Evolutionary conservation across 129 eudicot genomes (phyloP).

Genomic region (Helianthus tuberosus): DNA sequence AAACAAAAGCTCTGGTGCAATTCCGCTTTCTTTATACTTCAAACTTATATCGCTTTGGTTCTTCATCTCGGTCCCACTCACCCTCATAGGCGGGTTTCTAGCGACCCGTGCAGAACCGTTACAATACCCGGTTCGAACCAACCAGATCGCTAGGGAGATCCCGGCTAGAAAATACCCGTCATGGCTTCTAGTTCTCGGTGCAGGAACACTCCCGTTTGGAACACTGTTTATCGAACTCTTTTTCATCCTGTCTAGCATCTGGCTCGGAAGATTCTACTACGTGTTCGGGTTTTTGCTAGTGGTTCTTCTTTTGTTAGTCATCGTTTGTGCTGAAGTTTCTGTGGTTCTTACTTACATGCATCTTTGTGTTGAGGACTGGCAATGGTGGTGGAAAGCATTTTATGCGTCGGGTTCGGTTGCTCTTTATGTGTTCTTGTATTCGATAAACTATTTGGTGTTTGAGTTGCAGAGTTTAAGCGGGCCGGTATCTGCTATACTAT

Average conservation of each 20-base stretch:
- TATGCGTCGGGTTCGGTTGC: constrained; percentile 69
- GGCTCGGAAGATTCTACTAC: constrained; percentile 29
- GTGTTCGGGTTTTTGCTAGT: constrained; percentile 58
- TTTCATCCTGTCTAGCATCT: constrained; percentile 65
- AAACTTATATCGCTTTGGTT: constrained; percentile 61
- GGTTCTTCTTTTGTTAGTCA: constrained; percentile 49
- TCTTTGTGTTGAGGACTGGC: constrained; percentile 73
- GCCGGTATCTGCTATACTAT: constrained; percentile 53
- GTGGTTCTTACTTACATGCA: constrained; percentile 67
- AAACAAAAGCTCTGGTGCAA: constrained; percentile 67
- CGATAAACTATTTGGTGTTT: constrained; percentile 58
- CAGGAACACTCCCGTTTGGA: constrained; percentile 78
- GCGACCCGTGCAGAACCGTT: constrained; percentile 59
- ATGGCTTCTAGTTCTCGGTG: constrained; percentile 76
- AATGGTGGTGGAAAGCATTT: constrained; percentile 81
- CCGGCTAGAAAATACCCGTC: constrained; percentile 69
- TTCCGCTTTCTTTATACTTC: constrained; percentile 60
- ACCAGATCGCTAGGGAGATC: constrained; percentile 68
- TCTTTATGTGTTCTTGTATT: constrained; percentile 58
- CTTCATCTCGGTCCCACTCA: constrained; percentile 68
- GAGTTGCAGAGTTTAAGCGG: constrained; percentile 58
- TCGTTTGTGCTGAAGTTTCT: constrained; percentile 66
- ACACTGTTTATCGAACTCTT: constrained; percentile 67
- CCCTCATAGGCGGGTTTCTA: constrained; percentile 62
- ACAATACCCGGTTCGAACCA: constrained; percentile 62